Evolutionary conservation across 371 early-diverging fungal genomes (phyloP).

Genomic region (Mortierella sp.): DNA sequence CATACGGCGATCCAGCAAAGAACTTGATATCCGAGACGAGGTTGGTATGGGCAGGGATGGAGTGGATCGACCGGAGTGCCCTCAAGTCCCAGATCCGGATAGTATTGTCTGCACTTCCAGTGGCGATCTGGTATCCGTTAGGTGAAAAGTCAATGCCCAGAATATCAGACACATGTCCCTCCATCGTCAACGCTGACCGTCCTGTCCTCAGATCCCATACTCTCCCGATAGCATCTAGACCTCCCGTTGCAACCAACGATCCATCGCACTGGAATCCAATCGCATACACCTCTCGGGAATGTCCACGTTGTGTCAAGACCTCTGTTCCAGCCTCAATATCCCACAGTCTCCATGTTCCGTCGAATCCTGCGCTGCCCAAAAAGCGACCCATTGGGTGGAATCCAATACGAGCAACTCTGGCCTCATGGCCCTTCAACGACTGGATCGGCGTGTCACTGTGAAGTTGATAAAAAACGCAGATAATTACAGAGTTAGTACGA

Average conservation of each 20-base stretch:
- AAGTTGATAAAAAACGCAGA: neutral
- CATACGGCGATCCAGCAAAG: conserved; percentile 60
- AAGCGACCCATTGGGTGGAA: conserved; percentile 94
- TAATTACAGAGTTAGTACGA: conserved; percentile 12
- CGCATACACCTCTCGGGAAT: conserved; percentile 91
- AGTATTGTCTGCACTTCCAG: conserved; percentile 87
- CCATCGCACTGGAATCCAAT: conserved; percentile 95
- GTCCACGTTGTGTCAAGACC: conserved; percentile 94
- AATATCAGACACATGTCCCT: conserved; percentile 94
- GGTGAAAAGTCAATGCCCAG: conserved; percentile 92
- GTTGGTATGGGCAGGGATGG: conserved; percentile 94
- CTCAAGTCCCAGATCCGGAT: conserved; percentile 95
- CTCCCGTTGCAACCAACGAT: conserved; percentile 91
- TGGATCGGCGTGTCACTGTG: conserved; percentile 82
- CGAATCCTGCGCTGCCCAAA: conserved; percentile 91
- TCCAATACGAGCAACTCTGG: conserved; percentile 88
- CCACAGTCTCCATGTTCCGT: conserved; percentile 97
- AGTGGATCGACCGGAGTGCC: conserved; percentile 79
- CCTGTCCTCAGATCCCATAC: conserved; percentile 98
- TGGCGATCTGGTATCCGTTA: conserved; percentile 85
- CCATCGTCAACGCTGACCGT: conserved; percentile 86
- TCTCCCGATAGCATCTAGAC: conserved; percentile 90
- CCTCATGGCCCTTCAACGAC: conserved; percentile 84
- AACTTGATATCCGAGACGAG: conserved; percentile 89
- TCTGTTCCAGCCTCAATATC: conserved; percentile 84